phyloP scores from a whole-genome alignment of 768 basidiomycete genomes.

The Suillus luteus region DNA sequence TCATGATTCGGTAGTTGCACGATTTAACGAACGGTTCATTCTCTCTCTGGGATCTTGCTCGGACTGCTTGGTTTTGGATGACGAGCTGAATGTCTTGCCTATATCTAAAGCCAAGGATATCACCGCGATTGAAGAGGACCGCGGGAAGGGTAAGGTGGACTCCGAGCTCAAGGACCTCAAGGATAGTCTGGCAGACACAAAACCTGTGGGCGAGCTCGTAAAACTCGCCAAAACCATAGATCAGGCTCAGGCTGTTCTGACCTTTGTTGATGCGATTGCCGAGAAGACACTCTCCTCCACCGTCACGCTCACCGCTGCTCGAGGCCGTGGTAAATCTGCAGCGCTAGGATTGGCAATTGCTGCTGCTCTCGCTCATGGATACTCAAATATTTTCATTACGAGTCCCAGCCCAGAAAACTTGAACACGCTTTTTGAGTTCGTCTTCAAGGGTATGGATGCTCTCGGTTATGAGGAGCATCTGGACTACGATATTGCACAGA shows the following conservation, averaged over 20 bases:
- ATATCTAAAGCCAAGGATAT: slow-evolving; percentile 96
- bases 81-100: slow-evolving; percentile 96
- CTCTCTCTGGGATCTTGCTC: slow-evolving; percentile 92
- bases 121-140: slow-evolving; percentile 54
- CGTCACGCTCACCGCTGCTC: slow-evolving; percentile 90
- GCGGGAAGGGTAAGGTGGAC: slow-evolving; percentile 53
- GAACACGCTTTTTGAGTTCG: slow-evolving; percentile 96
- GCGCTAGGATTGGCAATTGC: slow-evolving; percentile 95
- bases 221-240: slow-evolving; percentile 91
- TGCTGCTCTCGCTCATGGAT: slow-evolving; percentile 89
- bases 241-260: slow-evolving; percentile 92
- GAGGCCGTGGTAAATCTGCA: slow-evolving; percentile 96
- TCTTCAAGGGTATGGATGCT: slow-evolving; percentile 94
- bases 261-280: slow-evolving; percentile 91
- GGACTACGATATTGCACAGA: slow-evolving; percentile 95
- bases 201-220: slow-evolving; percentile 86
- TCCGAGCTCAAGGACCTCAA: slow-evolving; percentile 77
- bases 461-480: slow-evolving; percentile 97
- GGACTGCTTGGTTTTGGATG: slow-evolving; percentile 93
- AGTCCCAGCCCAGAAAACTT: slow-evolving; percentile 97
- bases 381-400: slow-evolving; percentile 97
- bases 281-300: slow-evolving; percentile 94
- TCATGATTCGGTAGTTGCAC: slow-evolving; percentile 84
- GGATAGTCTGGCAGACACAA: slow-evolving; percentile 75
- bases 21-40: slow-evolving; percentile 99